Evolutionary conservation across 441 rosid species (phyloP), one percentile per base, ranked within the genome.

Genomic region (Eruca vesicaria): DNA sequence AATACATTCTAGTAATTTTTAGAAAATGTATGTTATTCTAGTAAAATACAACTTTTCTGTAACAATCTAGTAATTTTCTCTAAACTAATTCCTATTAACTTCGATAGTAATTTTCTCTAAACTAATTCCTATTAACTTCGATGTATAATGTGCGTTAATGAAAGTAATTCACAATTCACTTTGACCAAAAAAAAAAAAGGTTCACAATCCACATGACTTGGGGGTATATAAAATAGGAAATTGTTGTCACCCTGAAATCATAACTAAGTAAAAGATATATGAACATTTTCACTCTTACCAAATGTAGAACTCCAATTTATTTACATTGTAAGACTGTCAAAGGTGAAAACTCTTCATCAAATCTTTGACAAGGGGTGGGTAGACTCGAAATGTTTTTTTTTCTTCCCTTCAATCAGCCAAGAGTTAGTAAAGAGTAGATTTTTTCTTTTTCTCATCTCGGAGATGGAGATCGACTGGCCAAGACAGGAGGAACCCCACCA

Each of bases 401-500:
- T 33, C 10, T 18, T 19, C 14, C 45, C 12, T 63, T 63, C 52
- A 8, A 41, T 64, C 55, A 41, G 56, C 41, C 21, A 63, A 53
- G 55, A 64, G 68, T 64, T 41, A 41, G 68, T 41, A 23, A 5
- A 8, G 55, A 21, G 52, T 63, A 38, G 32, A 38, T 21, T 64
- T 14, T 21, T 11, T 31, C 26, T 26, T 66, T 26, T 62, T 45
- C 41, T 73, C 59, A 73, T 72, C 81, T 63, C 52, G 63, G 67
- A 57, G 79, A 55, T 52, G 59, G 60, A 69, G 79, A 74, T 71
- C 3, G 33, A 12, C 23, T 43, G 1, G 72, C 48, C 68, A 21
- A 36, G 18, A 61, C 38, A 31, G 79, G 79, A 48, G 50, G 70
- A 67, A 72, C 73, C 14, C 73, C 76, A 41, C 69, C 79, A 19